Evolutionary conservation across 2,329 filamentous ascomycete genomes (phyloP).

Genomic region (Exophiala sp.): DNA sequence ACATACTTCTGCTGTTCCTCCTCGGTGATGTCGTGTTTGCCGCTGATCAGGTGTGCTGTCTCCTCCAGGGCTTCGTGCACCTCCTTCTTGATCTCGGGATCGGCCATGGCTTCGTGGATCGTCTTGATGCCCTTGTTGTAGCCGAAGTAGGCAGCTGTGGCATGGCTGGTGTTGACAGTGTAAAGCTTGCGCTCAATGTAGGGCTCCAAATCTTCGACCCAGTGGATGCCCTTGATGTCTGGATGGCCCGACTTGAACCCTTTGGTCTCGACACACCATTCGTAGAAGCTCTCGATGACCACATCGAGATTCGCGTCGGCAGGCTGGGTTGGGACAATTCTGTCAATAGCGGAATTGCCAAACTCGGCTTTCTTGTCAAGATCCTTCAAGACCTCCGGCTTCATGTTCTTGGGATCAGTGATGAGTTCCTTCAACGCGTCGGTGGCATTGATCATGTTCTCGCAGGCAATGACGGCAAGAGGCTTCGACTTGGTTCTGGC

Average conservation of each 20-base stretch:
- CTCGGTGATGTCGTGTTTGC: slow-evolving; percentile 73
- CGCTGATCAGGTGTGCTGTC: slow-evolving; percentile 77
- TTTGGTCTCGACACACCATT: slow-evolving; percentile 90
- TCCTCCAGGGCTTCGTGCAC: slow-evolving; percentile 76
- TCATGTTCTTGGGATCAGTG: slow-evolving; percentile 66
- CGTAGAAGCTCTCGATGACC: slow-evolving; percentile 96
- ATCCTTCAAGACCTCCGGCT: slow-evolving; percentile 47
- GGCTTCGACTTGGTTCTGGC: slow-evolving; percentile 61
- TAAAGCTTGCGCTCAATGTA: slow-evolving; percentile 99
- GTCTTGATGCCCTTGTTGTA: slow-evolving; percentile 79
- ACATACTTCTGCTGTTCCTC: slow-evolving; percentile 81
- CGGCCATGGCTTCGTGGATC: slow-evolving; percentile 80
- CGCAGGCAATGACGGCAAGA: slow-evolving; percentile 89
- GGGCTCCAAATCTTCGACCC: slow-evolving; percentile 82
- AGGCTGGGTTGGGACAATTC: slow-evolving; percentile 90
- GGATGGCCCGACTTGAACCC: slow-evolving; percentile 72
- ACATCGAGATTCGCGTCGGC: slow-evolving; percentile 76
- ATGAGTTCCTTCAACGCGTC: slow-evolving; percentile 79
- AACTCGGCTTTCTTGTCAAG: slow-evolving; percentile 74
- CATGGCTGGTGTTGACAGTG: slow-evolving; percentile 97
- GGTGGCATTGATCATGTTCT: slow-evolving; percentile 94
- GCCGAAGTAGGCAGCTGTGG: slow-evolving; percentile 91
- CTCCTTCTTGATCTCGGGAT: slow-evolving; percentile 70
- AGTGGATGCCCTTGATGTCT: slow-evolving; percentile 80
- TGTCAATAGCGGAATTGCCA: slow-evolving; percentile 97